Conservation (phyloP, 2,329 filamentous ascomycete species). For the Stemphylium lycopersici region DNA sequence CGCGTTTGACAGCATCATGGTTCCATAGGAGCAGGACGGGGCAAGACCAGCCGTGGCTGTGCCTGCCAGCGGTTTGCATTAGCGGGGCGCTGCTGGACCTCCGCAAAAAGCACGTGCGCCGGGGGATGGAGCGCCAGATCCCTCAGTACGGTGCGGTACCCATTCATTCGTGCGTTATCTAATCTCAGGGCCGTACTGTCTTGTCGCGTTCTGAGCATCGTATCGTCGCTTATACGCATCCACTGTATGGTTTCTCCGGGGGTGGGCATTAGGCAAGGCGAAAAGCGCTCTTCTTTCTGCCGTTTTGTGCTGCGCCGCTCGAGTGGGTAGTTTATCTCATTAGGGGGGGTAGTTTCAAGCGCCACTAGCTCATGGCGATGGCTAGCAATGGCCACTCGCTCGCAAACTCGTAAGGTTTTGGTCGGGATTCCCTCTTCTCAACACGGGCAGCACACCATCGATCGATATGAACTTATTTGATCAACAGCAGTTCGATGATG, state of each 20-base stretch:
- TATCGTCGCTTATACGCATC: conserved; percentile 1
- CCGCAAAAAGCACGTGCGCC: conserved; percentile 12
- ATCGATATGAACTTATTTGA: no score
- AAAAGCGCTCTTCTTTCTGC: neutral
- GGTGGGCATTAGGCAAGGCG: neutral
- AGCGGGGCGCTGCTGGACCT: conserved; percentile 9
- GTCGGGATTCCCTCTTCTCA: no score
- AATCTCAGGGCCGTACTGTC: conserved; percentile 1
- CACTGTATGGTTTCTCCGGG: neutral
- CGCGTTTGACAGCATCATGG: conserved; percentile 7
- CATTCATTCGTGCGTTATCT: conserved; percentile 20
- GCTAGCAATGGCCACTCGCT: neutral
- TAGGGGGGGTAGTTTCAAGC: conserved; percentile 1
- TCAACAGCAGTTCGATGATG: no score
- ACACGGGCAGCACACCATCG: no score
- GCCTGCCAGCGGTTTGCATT: conserved; percentile 12
- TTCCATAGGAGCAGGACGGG: neutral
- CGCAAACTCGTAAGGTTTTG: no score
- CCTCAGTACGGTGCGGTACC: neutral
- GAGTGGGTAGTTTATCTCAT: neutral
- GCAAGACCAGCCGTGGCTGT: conserved; percentile 5
- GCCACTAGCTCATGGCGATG: neutral
- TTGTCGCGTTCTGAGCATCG: neutral
- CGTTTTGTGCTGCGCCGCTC: conserved; percentile 1
- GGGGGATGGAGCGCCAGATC: neutral